These are phyloP conservation scores for Pythium brassicae DNA, from an alignment of 352 stramenopile species.

Conservation along the genomic window DNA sequence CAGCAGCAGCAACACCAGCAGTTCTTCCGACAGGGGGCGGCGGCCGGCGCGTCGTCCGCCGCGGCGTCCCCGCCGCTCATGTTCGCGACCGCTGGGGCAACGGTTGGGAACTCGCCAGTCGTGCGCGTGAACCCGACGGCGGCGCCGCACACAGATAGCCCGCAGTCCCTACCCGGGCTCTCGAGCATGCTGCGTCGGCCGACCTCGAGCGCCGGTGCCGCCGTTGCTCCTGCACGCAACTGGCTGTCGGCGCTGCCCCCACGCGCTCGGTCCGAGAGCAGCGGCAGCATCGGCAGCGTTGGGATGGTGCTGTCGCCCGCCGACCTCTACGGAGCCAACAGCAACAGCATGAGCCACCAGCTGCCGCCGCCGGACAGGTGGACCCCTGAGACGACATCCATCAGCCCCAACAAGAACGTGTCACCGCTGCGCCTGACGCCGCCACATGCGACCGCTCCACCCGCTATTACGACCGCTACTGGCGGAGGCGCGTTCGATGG, in stretches of 20 bases:
- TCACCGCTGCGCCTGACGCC: neutral
- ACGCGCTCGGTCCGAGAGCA: neutral
- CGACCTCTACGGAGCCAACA: neutral
- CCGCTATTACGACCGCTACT: neutral
- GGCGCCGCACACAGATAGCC: neutral
- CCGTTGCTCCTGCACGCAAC: neutral
- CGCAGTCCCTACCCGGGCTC: conserved; percentile 6
- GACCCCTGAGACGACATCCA: conserved; percentile 4
- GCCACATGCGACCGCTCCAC: neutral
- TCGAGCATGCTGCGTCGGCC: conserved; percentile 1
- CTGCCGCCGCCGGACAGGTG: neutral
- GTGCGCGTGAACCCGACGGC: neutral
- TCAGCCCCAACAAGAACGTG: conserved; percentile 5
- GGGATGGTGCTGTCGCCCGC: neutral
- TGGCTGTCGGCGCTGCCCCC: neutral
- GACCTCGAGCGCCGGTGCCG: neutral
- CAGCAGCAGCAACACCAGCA: neutral
- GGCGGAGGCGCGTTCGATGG: neutral
- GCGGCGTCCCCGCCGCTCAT: neutral
- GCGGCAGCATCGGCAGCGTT: neutral
- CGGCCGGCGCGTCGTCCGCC: neutral
- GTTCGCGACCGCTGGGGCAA: neutral
- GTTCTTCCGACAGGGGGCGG: neutral
- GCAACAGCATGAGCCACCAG: neutral
- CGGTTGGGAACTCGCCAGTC: neutral